Conservation (phyloP, 2,329 filamentous ascomycete species). For the Paraphoma sp. region DNA sequence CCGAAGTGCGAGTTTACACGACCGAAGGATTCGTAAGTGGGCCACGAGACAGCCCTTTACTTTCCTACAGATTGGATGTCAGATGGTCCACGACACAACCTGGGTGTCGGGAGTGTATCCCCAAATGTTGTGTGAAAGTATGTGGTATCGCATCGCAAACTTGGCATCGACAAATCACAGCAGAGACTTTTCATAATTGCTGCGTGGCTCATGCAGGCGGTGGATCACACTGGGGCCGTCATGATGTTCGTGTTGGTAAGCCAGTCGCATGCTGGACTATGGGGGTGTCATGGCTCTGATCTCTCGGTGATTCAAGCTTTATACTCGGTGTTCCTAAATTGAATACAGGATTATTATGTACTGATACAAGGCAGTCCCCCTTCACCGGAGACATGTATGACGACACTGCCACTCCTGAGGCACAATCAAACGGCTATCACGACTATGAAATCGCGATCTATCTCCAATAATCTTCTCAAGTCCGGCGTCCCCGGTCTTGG, state of each 20-base stretch:
- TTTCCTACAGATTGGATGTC: slow-evolving; percentile 4
- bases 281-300: slow-evolving; percentile 7
- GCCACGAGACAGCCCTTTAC: not conserved
- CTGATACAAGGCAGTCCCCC: not conserved
- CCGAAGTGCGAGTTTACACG: not conserved
- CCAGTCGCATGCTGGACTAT: slow-evolving; percentile 9
- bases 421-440: not conserved
- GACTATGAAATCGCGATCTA: not conserved
- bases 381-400: not conserved
- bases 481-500: not conserved
- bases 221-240: slow-evolving; percentile 14
- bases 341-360: not conserved
- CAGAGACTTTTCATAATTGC: slow-evolving; percentile 6
- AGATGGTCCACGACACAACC: slow-evolving; percentile 13
- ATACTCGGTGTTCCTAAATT: not conserved
- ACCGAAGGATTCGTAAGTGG: not conserved
- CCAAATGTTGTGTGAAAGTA: slow-evolving; percentile 9
- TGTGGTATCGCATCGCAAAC: slow-evolving; percentile 26
- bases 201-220: slow-evolving; percentile 13
- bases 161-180: slow-evolving; percentile 12
- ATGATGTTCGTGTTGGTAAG: slow-evolving; percentile 16
- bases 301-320: slow-evolving; percentile 6
- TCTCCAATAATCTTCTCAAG: not conserved
- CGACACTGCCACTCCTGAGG: not conserved
- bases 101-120: slow-evolving; percentile 18